Conservation (phyloP, 1,284 basidiomycete genomes). For the Rhodotorula mucilaginosa region DNA sequence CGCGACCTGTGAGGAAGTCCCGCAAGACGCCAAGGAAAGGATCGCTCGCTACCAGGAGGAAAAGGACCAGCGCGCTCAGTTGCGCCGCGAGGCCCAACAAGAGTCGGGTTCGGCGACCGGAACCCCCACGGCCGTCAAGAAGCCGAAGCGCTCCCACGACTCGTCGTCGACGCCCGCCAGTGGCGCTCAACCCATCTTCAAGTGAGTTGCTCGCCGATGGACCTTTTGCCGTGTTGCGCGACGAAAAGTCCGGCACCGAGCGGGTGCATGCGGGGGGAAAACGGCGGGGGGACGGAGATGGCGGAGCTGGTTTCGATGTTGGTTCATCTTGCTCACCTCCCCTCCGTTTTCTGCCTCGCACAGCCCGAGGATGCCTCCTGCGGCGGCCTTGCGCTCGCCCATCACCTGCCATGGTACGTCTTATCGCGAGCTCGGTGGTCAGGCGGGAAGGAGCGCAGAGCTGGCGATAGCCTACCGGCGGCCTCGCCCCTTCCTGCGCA, state of each 20-base stretch:
- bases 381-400: conserved; percentile 35
- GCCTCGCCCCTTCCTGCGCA: neutral
- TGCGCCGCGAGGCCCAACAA: conserved; percentile 18
- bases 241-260: too few relatives aligned
- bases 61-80: conserved; percentile 20
- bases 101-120: neutral
- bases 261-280: conserved; percentile 10
- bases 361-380: conserved; percentile 13
- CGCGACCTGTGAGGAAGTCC: conserved; percentile 35
- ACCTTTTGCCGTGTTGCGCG: too few relatives aligned
- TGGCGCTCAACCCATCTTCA: neutral
- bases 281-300: conserved; percentile 1
- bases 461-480: neutral
- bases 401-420: conserved; percentile 47
- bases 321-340: neutral
- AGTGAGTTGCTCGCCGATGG: neutral
- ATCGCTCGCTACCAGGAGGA: conserved; percentile 19
- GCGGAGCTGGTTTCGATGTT: neutral
- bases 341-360: neutral
- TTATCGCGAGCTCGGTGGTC: too few relatives aligned
- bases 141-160: conserved; percentile 17
- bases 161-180: neutral
- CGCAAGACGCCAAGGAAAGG: conserved; percentile 24
- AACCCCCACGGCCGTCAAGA: conserved; percentile 6
- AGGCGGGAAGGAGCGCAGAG: too few relatives aligned